These are phyloP conservation scores for Lactarius trivialis DNA, from an alignment of 768 basidiomycete genomes.

Conservation along the genomic window DNA sequence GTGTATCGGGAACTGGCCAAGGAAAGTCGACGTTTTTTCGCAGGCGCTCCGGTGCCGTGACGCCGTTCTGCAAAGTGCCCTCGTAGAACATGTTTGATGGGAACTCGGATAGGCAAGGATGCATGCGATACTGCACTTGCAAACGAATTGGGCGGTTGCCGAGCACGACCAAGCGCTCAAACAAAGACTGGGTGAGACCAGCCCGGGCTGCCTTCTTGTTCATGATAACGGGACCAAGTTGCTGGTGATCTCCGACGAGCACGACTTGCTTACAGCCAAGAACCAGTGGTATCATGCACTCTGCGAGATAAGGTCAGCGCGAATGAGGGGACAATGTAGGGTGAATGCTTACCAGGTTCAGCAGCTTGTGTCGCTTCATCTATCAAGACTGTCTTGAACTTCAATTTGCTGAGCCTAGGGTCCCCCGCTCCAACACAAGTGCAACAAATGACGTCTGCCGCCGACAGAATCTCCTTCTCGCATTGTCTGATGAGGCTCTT, in stretches of 20 bases:
- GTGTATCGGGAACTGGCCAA: conserved; percentile 94
- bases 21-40: conserved; percentile 99
- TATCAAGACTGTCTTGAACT: conserved; percentile 97
- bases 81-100: conserved; percentile 99
- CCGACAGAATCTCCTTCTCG: conserved; percentile 93
- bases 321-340: not conserved
- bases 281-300: conserved; percentile 99
- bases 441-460: conserved; percentile 96
- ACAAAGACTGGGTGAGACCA: conserved; percentile 94
- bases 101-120: conserved; percentile 97
- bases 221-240: conserved; percentile 99
- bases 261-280: conserved; percentile 99
- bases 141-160: conserved; percentile 95
- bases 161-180: conserved; percentile 93
- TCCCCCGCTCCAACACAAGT: conserved; percentile 98
- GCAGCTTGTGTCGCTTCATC: conserved; percentile 99
- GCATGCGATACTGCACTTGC: conserved; percentile 99
- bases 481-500: conserved; percentile 92
- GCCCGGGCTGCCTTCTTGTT: conserved; percentile 99
- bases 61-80: conserved; percentile 96
- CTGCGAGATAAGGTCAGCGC: conserved; percentile 37
- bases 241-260: conserved; percentile 93
- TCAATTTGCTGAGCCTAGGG: conserved; percentile 91
- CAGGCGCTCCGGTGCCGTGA: conserved; percentile 94
- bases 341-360: conserved; percentile 66